Evolutionary conservation across 306 rosid genomes (phyloP).

Genomic region (Fagus sylvatica): DNA sequence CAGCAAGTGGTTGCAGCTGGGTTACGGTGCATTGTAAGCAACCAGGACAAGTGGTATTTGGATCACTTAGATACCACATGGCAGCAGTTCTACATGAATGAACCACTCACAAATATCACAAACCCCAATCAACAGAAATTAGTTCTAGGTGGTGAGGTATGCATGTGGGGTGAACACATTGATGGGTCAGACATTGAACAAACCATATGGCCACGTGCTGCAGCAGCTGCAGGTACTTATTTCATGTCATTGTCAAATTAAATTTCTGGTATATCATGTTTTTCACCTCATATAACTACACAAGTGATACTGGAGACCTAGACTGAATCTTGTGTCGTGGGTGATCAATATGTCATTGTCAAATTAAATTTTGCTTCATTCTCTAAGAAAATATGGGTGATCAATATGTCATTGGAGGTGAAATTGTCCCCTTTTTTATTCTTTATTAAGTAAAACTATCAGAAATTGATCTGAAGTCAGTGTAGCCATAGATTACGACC

Average conservation of each 20-base stretch:
- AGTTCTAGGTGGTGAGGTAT: slow-evolving; percentile 48
- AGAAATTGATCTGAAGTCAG: background rate
- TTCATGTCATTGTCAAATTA: background rate
- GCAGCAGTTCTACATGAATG: slow-evolving; percentile 41
- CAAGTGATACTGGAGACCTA: background rate
- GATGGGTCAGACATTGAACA: slow-evolving; percentile 44
- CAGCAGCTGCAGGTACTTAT: slow-evolving; percentile 47
- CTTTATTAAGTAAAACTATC: background rate
- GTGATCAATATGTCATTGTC: too few species aligned
- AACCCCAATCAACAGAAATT: slow-evolving; percentile 31
- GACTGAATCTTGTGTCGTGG: background rate
- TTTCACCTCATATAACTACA: background rate
- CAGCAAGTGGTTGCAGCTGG: slow-evolving; percentile 36
- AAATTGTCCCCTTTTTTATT: background rate
- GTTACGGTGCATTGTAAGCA: slow-evolving; percentile 52
- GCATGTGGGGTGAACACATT: slow-evolving; percentile 48
- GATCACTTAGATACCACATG: slow-evolving; percentile 43
- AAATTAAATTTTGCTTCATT: too few species aligned
- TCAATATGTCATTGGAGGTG: background rate
- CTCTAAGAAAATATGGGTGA: background rate
- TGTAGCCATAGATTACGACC: background rate
- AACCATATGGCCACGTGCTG: slow-evolving; percentile 59
- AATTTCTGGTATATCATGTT: background rate
- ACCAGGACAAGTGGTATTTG: slow-evolving; percentile 55
- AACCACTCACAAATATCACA: slow-evolving; percentile 39